A percentile compares a stretch with the other conserved stretches of the same genome.
These are phyloP conservation scores for Exophiala lecanii-corni DNA, from an alignment of 2,329 filamentous ascomycete genomes.

Conservation along the genomic window DNA sequence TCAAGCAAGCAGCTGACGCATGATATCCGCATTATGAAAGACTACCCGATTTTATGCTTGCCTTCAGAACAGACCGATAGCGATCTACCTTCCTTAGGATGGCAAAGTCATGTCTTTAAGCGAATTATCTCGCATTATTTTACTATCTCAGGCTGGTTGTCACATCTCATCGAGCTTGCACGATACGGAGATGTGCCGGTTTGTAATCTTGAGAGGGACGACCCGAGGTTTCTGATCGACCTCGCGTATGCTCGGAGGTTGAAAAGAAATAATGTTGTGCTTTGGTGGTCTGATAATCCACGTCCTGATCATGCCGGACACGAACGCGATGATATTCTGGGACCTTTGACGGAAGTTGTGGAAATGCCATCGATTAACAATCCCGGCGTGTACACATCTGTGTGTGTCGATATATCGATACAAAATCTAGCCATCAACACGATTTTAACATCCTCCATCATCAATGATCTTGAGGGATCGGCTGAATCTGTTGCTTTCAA, in stretches of 20 bases:
- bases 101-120: slow-evolving; percentile 85
- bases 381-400: slow-evolving; percentile 87
- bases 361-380: slow-evolving; percentile 93
- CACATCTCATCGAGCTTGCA: slow-evolving; percentile 80
- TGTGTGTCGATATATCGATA: slow-evolving; percentile 91
- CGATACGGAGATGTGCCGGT: slow-evolving; percentile 91
- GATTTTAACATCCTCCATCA: slow-evolving; percentile 89
- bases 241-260: slow-evolving; percentile 87
- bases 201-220: slow-evolving; percentile 91
- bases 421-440: slow-evolving; percentile 97
- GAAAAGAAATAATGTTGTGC: slow-evolving; percentile 83
- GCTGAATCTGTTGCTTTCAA: slow-evolving; percentile 81
- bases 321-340: slow-evolving; percentile 83
- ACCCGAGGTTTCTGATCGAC: slow-evolving; percentile 92
- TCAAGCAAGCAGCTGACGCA: slow-evolving; percentile 76
- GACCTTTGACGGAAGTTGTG: slow-evolving; percentile 72
- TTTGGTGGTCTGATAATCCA: slow-evolving; percentile 92
- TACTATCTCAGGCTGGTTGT: slow-evolving; percentile 85
- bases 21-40: slow-evolving; percentile 76
- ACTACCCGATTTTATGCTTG: slow-evolving; percentile 77
- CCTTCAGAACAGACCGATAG: slow-evolving; percentile 79
- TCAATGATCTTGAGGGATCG: slow-evolving; percentile 88
- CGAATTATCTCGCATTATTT: slow-evolving; percentile 85
- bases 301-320: slow-evolving; percentile 93
- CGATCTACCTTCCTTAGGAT: slow-evolving; percentile 83